Conservation (phyloP, 2,329 filamentous ascomycete species). For the Bertia moriformis region DNA sequence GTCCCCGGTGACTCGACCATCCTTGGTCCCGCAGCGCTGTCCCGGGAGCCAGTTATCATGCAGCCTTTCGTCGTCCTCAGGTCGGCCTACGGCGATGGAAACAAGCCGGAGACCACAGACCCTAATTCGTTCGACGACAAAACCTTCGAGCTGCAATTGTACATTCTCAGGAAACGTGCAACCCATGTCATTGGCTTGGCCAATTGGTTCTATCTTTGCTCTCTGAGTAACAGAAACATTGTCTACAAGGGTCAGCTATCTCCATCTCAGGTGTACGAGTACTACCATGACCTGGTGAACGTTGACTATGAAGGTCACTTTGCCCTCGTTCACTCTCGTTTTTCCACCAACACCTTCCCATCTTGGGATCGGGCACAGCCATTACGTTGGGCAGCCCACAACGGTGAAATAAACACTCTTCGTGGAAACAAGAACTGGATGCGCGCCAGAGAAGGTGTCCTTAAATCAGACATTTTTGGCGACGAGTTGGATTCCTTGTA, state of each 20-base stretch:
- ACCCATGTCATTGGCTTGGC: constrained; percentile 89
- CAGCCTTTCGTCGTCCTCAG: constrained; percentile 88
- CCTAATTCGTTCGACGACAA: constrained; percentile 68
- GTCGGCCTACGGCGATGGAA: constrained; percentile 70
- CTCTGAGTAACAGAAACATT: constrained; percentile 93
- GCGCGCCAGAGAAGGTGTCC: constrained; percentile 86
- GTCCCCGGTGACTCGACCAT: constrained; percentile 87
- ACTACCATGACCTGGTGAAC: constrained; percentile 92
- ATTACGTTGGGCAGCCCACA: constrained; percentile 90
- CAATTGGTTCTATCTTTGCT: constrained; percentile 99
- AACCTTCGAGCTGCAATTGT: constrained; percentile 83
- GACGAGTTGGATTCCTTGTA: constrained; percentile 83
- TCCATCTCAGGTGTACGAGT: constrained; percentile 90
- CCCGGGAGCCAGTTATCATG: constrained; percentile 84
- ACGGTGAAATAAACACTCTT: constrained; percentile 95
- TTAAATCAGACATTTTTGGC: constrained; percentile 83
- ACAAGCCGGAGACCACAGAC: constrained; percentile 65
- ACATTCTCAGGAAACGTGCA: constrained; percentile 83
- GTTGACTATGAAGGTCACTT: constrained; percentile 97
- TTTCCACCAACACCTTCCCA: constrained; percentile 96
- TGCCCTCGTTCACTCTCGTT: constrained; percentile 88
- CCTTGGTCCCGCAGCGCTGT: constrained; percentile 80
- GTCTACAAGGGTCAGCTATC: constrained; percentile 96
- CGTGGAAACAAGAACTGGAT: constrained; percentile 99
- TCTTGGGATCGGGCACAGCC: constrained; percentile 97